phyloP scores from a whole-genome alignment of 352 stramenopile genomes.

The Phytopythium aichiense region DNA sequence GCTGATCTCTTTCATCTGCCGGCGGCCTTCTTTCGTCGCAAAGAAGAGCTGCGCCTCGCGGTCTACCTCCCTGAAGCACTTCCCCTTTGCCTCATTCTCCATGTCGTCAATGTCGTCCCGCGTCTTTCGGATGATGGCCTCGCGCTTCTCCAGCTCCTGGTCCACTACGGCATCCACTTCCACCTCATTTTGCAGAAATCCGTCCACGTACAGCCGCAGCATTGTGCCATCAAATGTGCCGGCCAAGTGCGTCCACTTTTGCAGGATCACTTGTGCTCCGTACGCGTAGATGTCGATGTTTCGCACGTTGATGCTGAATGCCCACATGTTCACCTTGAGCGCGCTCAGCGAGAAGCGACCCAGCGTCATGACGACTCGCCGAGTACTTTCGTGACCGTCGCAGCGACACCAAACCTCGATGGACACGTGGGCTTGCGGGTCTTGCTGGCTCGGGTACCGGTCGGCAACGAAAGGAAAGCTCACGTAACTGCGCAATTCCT shows the following conservation, averaged over 20 bases:
- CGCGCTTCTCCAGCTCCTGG: constrained; percentile 53
- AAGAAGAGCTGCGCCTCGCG: constrained; percentile 61
- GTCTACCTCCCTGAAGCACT: constrained; percentile 76
- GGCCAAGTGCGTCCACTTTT: constrained; percentile 85
- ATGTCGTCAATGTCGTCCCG: constrained; percentile 69
- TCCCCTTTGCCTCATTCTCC: constrained; percentile 68
- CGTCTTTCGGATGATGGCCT: constrained; percentile 65
- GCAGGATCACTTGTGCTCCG: constrained; percentile 42
- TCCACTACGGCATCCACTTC: constrained; percentile 73
- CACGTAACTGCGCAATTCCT: constrained; percentile 53
- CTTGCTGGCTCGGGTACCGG: constrained; percentile 30
- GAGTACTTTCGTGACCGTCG: constrained; percentile 62
- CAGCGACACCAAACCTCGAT: constrained; percentile 81
- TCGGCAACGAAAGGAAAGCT: constrained; percentile 34
- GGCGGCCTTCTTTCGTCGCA: constrained; percentile 64
- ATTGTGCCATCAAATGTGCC: constrained; percentile 88
- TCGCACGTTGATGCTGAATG: constrained; percentile 73
- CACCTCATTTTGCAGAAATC: constrained; percentile 62
- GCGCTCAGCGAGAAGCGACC: constrained; percentile 73
- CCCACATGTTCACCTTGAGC: constrained; percentile 72
- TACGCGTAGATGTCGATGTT: constrained; percentile 73
- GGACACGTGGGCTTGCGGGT: constrained; percentile 35
- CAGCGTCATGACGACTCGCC: constrained; percentile 62
- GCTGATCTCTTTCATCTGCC: constrained; percentile 50
- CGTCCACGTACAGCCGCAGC: constrained; percentile 79